Evolutionary conservation across 352 stramenopile genomes (phyloP).

Genomic region (Pythium myriotylum): DNA sequence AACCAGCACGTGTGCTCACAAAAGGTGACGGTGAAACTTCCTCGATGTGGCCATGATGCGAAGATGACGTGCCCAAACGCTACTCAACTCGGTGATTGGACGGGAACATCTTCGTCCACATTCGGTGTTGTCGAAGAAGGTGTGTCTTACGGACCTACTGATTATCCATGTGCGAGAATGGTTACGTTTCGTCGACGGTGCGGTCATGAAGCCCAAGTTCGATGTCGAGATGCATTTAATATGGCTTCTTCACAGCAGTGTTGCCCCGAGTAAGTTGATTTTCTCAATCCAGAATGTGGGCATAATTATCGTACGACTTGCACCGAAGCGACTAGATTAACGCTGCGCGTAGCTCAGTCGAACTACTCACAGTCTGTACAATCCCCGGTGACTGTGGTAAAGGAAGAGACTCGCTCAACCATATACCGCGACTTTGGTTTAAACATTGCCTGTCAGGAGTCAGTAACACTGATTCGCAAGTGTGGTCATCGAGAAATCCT

Average conservation of each 20-base stretch:
- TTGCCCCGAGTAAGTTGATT: constrained; percentile 47
- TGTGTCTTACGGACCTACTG: constrained; percentile 59
- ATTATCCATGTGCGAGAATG: constrained; percentile 61
- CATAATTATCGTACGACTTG: constrained; percentile 64
- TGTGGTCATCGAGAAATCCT: constrained; percentile 53
- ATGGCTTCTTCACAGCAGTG: constrained; percentile 45
- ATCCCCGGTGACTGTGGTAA: constrained; percentile 21
- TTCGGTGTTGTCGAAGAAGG: constrained; percentile 62
- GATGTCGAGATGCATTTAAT: constrained; percentile 76
- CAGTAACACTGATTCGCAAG: constrained; percentile 36
- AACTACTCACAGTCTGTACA: background rate
- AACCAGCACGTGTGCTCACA: constrained; percentile 55
- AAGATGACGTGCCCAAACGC: constrained; percentile 51
- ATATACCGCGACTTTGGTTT: constrained; percentile 47
- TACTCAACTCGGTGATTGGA: constrained; percentile 52
- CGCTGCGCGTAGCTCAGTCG: constrained; percentile 3
- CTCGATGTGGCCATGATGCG: constrained; percentile 67
- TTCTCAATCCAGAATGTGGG: constrained; percentile 71
- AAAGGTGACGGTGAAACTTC: constrained; percentile 51
- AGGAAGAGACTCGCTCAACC: constrained; percentile 19
- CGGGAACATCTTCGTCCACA: constrained; percentile 33
- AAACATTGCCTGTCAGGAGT: constrained; percentile 38
- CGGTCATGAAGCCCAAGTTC: constrained; percentile 52
- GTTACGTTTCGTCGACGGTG: constrained; percentile 70
- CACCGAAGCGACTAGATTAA: constrained; percentile 31